Base-by-base conservation (phyloP, 139 green algal species). In the Desmodesmus armatus region DNA sequence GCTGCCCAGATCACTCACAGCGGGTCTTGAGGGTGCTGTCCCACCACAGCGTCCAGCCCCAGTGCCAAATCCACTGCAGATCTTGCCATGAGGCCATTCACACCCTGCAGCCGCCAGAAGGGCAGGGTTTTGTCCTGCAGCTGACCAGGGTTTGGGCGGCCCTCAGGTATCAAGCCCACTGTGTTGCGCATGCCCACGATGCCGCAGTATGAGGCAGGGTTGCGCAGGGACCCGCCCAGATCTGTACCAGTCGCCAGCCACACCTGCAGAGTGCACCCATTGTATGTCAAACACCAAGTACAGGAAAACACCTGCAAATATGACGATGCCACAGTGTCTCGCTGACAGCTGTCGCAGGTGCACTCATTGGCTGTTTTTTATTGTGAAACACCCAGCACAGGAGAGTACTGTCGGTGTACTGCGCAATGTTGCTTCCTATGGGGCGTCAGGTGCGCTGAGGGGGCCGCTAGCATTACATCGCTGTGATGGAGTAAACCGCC, bases 191-290 rank as follows among this genome's bases (percentile, higher is more conserved):
- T 78, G 65, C 89, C 91, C 39, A 93, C 83, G 35, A 93, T 72
- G 21, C 90, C 88, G 66, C 87, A 92, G 85, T 90, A 94, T 37
- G 87, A 83, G 3, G 87, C 90, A 2, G 92, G 90, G 70, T 91
- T 90, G n/a, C 92, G 81, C 31, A 94, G 84, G 5, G 90, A 94
- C 1, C 92, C 92, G 9, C 92, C 92, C 19, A 92, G 82, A 75
- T 95, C 92, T 2, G 88, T 90, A 17, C 92, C 76, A 15, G 84
- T 91, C 3, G 72, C 87, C 39, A 88, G 62, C 87, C 87, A 91
- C n/a, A 83, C 83, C 82, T 89, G 85, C 3, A 29, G 33, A 21
- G 53, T 65, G 53, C 53, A 19, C 53, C 53, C 66, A 74, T 33
- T 49, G 66, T 35, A 74, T n/a, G 21, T n/a, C 53, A 65, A 19